phyloP scores from a whole-genome alignment of 2,329 filamentous ascomycete species.

The Hypoxylon sp. region DNA sequence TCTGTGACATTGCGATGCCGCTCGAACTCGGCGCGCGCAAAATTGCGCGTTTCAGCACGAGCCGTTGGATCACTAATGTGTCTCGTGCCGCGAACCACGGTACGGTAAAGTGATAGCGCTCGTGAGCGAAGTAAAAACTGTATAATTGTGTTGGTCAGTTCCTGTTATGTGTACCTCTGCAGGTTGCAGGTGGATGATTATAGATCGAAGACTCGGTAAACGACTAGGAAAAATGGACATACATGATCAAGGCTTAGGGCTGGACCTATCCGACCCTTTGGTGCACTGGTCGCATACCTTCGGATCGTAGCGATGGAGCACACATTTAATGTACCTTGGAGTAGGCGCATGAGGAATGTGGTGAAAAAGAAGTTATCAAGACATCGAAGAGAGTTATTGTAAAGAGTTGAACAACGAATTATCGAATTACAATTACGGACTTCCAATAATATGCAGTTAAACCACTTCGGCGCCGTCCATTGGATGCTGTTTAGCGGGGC shows the following conservation, averaged over 20 bases:
- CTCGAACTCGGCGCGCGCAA: slow-evolving; percentile 69
- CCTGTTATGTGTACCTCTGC: neutral
- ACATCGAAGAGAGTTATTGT: slow-evolving; percentile 17
- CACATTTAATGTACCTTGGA: slow-evolving; percentile 29
- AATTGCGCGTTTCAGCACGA: slow-evolving; percentile 63
- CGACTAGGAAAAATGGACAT: slow-evolving; percentile 39
- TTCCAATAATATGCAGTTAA: slow-evolving; percentile 10
- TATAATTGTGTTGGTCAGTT: slow-evolving; percentile 14
- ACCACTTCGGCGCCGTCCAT: neutral
- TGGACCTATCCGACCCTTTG: slow-evolving; percentile 51
- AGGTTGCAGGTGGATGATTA: neutral
- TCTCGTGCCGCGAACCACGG: slow-evolving; percentile 63
- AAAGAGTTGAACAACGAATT: neutral
- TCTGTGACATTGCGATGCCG: slow-evolving; percentile 65
- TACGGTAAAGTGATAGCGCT: slow-evolving; percentile 65
- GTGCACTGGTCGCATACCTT: slow-evolving; percentile 48
- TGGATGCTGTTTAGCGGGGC: neutral
- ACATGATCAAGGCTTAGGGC: slow-evolving; percentile 68
- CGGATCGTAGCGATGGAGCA: slow-evolving; percentile 42
- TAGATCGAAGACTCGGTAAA: neutral
- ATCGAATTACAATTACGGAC: neutral
- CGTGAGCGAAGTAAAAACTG: slow-evolving; percentile 68
- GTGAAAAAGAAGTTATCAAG: slow-evolving; percentile 6
- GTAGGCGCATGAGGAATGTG: slow-evolving; percentile 35
- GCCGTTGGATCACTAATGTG: slow-evolving; percentile 61